Base-by-base conservation (phyloP, 225 moss, liverwort and hornwort genomes). In the Bryoerythrophyllum caledonicum region DNA sequence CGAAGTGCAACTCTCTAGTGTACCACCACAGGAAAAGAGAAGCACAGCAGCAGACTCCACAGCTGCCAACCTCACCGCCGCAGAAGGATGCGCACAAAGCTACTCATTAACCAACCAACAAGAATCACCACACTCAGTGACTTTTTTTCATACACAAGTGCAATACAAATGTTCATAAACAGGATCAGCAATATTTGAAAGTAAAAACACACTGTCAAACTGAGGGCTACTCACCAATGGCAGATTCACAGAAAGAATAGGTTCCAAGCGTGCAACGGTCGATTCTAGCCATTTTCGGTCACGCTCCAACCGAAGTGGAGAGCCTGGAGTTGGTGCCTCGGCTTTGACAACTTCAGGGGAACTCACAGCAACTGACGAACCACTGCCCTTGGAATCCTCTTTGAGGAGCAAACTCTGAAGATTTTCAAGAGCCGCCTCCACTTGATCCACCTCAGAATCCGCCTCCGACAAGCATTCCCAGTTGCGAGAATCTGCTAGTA, bases 81-180 rank as follows among this genome's bases (percentile, higher is more conserved):
- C 83, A 74, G 93, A 90, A 70, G 87, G 92, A 87, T 99, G 99
- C 20, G 88, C 89, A 74, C 99, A 97, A 27, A 94, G 82, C 97
- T 97, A 71, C 76, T 72, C 57, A 66, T 58, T 60, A 69, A 79
- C 60, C 73, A 75, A 27, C 73, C 63, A 49, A 74, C 57, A 71
- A 77, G 38, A 44, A 68, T 53, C 70, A 75, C 30, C 49, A 69
- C 28, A 26, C 63, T 27, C 27, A 51, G 58, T 41, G 15, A 38
- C 40, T 34, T 34, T 21, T 43, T 26, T 26, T 34, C 54, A 63
- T 38, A 12, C 30, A 60, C 46, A 46, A 70, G 37, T 32, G 30
- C 71, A 78, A 60, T 26, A 59, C 70, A 80, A 34, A 49, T 38
- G 32, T 49, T 27, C 17, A 10, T 4, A n/a, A 11, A 15, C 28